Percentiles rank a stretch among this genome's conserved stretches.
phyloP scores from a whole-genome alignment of 345 rosid species.

The Hypericum perforatum region DNA sequence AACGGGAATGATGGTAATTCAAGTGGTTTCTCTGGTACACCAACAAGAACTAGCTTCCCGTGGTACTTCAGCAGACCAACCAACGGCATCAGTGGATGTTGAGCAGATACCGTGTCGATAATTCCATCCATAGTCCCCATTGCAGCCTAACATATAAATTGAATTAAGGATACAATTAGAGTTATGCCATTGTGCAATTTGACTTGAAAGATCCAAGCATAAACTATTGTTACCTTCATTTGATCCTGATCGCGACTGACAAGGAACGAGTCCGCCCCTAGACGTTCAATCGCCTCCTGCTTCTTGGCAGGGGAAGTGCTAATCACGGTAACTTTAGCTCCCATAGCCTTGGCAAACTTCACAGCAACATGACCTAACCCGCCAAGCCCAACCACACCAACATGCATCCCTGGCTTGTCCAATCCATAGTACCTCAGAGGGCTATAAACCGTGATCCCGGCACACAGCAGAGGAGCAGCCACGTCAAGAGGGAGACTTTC shows the following conservation, averaged over 20 bases:
- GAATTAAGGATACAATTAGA: too few relatives aligned
- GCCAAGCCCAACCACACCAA: neutral
- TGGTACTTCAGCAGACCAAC: slow-evolving; percentile 34
- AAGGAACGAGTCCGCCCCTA: neutral
- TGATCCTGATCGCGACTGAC: slow-evolving; percentile 1
- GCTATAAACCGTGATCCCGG: too few relatives aligned
- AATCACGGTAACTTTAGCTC: slow-evolving; percentile 3
- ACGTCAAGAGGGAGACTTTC: too few relatives aligned
- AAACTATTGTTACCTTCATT: neutral
- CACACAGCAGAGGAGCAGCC: too few relatives aligned
- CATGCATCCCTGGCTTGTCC: too few relatives aligned
- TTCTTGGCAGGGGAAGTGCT: slow-evolving; percentile 4
- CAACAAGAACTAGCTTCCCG: slow-evolving; percentile 46
- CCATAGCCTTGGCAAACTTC: neutral
- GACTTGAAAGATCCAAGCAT: too few relatives aligned
- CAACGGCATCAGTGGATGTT: slow-evolving; percentile 36
- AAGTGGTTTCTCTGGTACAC: slow-evolving; percentile 38
- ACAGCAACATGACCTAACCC: slow-evolving; percentile 3
- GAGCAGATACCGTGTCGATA: slow-evolving; percentile 46
- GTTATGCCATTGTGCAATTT: too few relatives aligned
- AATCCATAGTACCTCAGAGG: too few relatives aligned
- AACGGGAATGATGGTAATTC: slow-evolving; percentile 28
- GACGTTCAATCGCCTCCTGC: neutral
- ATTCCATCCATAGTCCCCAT: slow-evolving; percentile 29
- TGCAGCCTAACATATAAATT: too few relatives aligned